Percentiles rank a stretch among this genome's conserved stretches.
Evolutionary conservation across 805 yeast species (phyloP).

Genomic region (Maudiozyma turicensis): DNA sequence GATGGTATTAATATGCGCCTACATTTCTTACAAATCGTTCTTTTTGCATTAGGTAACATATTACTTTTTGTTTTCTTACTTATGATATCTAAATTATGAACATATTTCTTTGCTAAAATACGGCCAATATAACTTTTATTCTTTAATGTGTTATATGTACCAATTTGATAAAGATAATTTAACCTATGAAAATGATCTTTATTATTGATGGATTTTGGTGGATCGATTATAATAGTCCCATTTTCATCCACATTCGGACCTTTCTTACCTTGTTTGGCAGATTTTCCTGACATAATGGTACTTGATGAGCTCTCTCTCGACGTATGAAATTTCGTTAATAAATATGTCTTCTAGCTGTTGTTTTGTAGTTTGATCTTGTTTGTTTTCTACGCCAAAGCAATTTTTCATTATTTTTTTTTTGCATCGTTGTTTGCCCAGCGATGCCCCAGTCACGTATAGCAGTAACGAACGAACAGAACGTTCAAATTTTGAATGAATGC

Average conservation of each 20-base stretch:
- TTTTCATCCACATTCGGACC: conserved; percentile 10
- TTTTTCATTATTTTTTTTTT: too few species aligned
- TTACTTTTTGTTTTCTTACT: conserved; percentile 60
- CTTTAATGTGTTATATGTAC: conserved; percentile 31
- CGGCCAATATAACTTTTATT: conserved; percentile 1
- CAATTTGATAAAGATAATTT: conserved; percentile 49
- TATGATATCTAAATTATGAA: conserved; percentile 47
- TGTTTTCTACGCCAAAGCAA: too few species aligned
- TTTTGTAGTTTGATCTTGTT: too few species aligned
- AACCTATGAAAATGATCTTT: conserved; percentile 52
- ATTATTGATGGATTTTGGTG: conserved; percentile 38
- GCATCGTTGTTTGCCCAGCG: too few species aligned
- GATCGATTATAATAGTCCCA: conserved; percentile 16
- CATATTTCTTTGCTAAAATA: conserved; percentile 45
- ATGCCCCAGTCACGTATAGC: too few species aligned
- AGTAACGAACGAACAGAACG: too few species aligned
- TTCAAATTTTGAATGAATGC: too few species aligned
- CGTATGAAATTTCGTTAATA: too few species aligned
- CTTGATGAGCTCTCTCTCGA: too few species aligned
- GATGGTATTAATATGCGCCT: conserved; percentile 43
- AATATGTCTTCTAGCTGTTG: too few species aligned
- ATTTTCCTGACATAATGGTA: too few species aligned
- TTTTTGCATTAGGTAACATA: conserved; percentile 53
- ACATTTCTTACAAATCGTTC: conserved; percentile 64
- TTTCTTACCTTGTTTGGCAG: background rate